These are phyloP conservation scores for Venturiaceae sp. DNA, from an alignment of 2,329 filamentous ascomycete species.

Conservation along the genomic window DNA sequence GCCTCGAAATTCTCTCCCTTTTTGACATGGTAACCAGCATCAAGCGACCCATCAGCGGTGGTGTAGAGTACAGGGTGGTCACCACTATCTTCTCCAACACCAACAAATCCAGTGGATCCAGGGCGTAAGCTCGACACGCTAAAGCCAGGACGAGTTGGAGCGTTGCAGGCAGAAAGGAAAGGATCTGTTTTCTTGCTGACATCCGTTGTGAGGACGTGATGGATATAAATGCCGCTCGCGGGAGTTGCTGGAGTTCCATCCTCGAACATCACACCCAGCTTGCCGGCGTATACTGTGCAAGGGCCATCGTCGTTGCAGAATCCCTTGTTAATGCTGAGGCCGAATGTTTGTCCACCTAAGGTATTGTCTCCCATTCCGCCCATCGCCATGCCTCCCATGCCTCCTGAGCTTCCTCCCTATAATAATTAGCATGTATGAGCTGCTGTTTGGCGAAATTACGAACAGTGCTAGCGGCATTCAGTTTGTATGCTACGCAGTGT, in stretches of 20 bases:
- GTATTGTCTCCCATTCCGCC: slow-evolving; percentile 2
- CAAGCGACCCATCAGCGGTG: neutral
- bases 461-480: neutral
- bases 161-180: slow-evolving; percentile 3
- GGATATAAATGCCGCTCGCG: slow-evolving; percentile 2
- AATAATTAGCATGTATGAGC: neutral
- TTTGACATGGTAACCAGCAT: slow-evolving; percentile 3
- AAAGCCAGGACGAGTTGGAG: neutral
- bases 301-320: slow-evolving; percentile 5
- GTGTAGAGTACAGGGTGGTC: slow-evolving; percentile 3
- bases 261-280: slow-evolving; percentile 3
- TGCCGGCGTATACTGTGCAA: slow-evolving; percentile 3
- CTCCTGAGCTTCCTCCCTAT: neutral
- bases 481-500: neutral
- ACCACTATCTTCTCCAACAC: slow-evolving; percentile 5
- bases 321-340: slow-evolving; percentile 5
- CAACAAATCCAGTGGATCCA: slow-evolving; percentile 2
- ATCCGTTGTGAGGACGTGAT: slow-evolving; percentile 8
- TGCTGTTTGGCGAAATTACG: neutral
- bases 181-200: neutral
- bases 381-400: slow-evolving; percentile 1
- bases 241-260: slow-evolving; percentile 1
- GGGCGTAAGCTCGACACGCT: neutral
- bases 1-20: slow-evolving; percentile 3
- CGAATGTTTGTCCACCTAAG: neutral